Evolutionary conservation across 2,329 filamentous ascomycete genomes (phyloP), one percentile per base, ranked within the genome.

Genomic region (Sclerotinia borealis): DNA sequence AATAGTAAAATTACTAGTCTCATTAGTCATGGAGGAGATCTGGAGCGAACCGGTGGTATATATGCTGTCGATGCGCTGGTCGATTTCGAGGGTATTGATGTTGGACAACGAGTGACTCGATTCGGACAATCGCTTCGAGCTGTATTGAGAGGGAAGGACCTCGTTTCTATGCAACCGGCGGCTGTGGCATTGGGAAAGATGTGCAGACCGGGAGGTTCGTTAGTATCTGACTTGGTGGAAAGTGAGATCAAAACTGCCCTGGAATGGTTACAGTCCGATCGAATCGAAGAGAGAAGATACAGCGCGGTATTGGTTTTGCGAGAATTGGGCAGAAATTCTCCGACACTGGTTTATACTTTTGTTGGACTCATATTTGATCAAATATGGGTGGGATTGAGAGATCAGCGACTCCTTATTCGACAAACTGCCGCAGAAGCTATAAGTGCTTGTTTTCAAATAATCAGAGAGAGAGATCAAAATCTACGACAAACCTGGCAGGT

Each of bases 211-310:
- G 95, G 95, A 66, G 95, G 95, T 65, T 93, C 95, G 37, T 82
- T 98, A 67, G 96, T 96, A 50, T 96, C 93, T 9, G 93, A 98
- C 76, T 81, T 99, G 61, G 95, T 99, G 63, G 95, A 99, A 74
- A 93, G 92, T 61, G 93, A 99, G 77, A 93, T 98, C 66, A 96
- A 97, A 76, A 95, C 92, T 22, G 93, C 96, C 2, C 82, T 99
- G 61, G 95, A 99, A 78, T 98, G 93, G 91, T 85, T 99, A 63
- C 93, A 98, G 74, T 93, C 93, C 55, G 96, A 98, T 75, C 86
- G 93, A 68, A 88, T 96, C 70, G 95, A 99, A 78, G 93, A 93
- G 74, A 85, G 93, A 70, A 86, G 95, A 70, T 97, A 98, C 74
- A 93, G 93, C 64, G 93, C 95, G 22, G 93, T 96, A 9, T 83